A percentile compares a stretch with the other conserved stretches of the same genome.
These are phyloP conservation scores for Wickerhamomyces chambardii DNA, from an alignment of 805 yeast species.

Conservation along the genomic window DNA sequence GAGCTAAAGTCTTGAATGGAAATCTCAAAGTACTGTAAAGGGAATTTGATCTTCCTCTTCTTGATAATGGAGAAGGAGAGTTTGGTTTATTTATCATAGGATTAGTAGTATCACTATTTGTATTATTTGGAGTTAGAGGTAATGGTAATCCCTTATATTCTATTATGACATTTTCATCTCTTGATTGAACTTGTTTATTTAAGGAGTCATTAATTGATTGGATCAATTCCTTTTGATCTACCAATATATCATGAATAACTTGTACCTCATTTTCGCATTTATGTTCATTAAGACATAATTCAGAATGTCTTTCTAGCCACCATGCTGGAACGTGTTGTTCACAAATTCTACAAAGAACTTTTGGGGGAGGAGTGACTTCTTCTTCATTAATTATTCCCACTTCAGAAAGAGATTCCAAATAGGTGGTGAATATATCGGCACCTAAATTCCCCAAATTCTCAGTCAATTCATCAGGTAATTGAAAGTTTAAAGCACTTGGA, in stretches of 20 bases:
- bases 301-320: slow-evolving; percentile 93
- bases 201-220: slow-evolving; percentile 22
- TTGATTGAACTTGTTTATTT: slow-evolving; percentile 12
- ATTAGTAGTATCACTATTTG: too few species aligned
- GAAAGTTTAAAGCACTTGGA: slow-evolving; percentile 49
- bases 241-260: slow-evolving; percentile 61
- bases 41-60: slow-evolving; percentile 32
- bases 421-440: slow-evolving; percentile 71
- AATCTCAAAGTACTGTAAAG: slow-evolving; percentile 35
- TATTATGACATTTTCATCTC: not conserved
- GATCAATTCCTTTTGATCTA: slow-evolving; percentile 58
- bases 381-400: slow-evolving; percentile 54
- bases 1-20: slow-evolving; percentile 52
- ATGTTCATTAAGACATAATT: slow-evolving; percentile 80
- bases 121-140: slow-evolving; percentile 22
- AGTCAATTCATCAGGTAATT: slow-evolving; percentile 62
- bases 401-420: slow-evolving; percentile 55
- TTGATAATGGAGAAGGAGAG: slow-evolving; percentile 10
- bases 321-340: slow-evolving; percentile 88
- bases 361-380: slow-evolving; percentile 69
- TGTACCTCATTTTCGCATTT: slow-evolving; percentile 72
- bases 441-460: slow-evolving; percentile 77
- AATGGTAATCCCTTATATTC: slow-evolving; percentile 56
- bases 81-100: not conserved
- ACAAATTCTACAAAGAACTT: slow-evolving; percentile 85